phyloP scores from a whole-genome alignment of 2,329 filamentous ascomycete species.

The Colletotrichum tabaci region DNA sequence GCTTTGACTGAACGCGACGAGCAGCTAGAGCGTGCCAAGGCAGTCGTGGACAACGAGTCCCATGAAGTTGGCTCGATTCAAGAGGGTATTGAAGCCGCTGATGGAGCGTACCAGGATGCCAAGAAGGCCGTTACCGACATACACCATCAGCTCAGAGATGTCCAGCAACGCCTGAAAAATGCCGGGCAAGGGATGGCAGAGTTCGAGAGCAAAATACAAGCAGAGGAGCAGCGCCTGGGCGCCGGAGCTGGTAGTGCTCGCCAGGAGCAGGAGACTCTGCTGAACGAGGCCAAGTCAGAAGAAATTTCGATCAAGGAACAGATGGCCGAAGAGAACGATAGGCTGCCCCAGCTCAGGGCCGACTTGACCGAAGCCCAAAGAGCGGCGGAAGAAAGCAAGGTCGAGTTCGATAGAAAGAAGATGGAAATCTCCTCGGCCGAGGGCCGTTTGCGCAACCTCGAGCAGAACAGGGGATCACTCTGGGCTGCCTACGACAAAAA shows the following conservation, averaged over 20 bases:
- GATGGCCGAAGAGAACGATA: slow-evolving; percentile 10
- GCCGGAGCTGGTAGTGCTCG: slow-evolving; percentile 80
- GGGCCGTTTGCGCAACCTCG: slow-evolving; percentile 27
- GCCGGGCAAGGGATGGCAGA: slow-evolving; percentile 64
- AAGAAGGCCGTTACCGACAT: slow-evolving; percentile 72
- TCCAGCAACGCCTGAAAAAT: slow-evolving; percentile 70
- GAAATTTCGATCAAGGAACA: slow-evolving; percentile 40
- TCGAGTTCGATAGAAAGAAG: slow-evolving; percentile 31
- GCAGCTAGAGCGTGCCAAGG: slow-evolving; percentile 24
- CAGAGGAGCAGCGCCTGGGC: slow-evolving; percentile 74
- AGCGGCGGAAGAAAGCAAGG: slow-evolving; percentile 10
- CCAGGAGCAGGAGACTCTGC: slow-evolving; percentile 55
- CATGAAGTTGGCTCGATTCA: slow-evolving; percentile 22
- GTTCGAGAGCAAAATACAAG: slow-evolving; percentile 63
- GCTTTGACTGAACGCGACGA: slow-evolving; percentile 50
- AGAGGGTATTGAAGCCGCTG: slow-evolving; percentile 20
- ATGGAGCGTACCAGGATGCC: slow-evolving; percentile 63
- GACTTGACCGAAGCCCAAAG: slow-evolving; percentile 20
- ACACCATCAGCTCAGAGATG: slow-evolving; percentile 71
- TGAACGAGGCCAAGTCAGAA: slow-evolving; percentile 46
- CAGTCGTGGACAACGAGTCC: slow-evolving; percentile 7
- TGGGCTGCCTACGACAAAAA: slow-evolving; percentile 75
- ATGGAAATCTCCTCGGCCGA: slow-evolving; percentile 44
- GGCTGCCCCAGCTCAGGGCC: slow-evolving; percentile 10
- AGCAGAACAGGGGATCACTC: slow-evolving; percentile 61